Evolutionary conservation across 148 eudicot genomes (phyloP).

Genomic region (Rhododendron kiyosumense): DNA sequence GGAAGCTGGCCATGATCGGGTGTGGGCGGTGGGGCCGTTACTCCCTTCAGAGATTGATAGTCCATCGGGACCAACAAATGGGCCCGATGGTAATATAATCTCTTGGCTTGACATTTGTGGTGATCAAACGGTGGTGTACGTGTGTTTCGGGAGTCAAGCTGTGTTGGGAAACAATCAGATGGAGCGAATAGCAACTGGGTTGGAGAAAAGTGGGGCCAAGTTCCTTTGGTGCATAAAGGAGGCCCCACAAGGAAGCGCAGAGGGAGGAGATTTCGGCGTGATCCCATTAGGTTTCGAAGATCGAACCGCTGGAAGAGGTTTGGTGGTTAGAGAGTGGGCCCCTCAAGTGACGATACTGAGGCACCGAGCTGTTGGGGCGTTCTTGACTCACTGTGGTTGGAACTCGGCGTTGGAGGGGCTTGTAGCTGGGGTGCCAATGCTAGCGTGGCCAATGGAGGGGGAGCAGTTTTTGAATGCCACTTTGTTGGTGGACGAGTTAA

Average conservation of each 20-base stretch:
- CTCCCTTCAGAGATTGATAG: background rate
- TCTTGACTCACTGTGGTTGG: conserved; percentile 11
- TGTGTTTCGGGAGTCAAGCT: conserved; percentile 67
- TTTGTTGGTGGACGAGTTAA: conserved; percentile 47
- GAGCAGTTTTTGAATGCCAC: conserved; percentile 60
- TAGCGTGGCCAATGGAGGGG: conserved; percentile 72
- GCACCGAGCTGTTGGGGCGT: too few relatives aligned
- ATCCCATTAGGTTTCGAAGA: conserved; percentile 31
- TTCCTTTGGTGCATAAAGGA: conserved; percentile 54
- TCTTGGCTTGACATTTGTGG: conserved; percentile 54
- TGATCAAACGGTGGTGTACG: conserved; percentile 48
- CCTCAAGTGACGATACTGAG: conserved; percentile 31
- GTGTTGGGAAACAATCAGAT: conserved; percentile 36
- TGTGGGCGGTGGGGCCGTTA: too few relatives aligned
- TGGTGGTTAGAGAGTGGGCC: conserved; percentile 49
- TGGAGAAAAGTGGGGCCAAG: conserved; percentile 40
- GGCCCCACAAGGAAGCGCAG: background rate
- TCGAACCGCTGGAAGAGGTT: conserved; percentile 32
- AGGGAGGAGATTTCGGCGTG: conserved; percentile 12
- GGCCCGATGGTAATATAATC: background rate
- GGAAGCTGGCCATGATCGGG: conserved; percentile 15
- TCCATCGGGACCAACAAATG: background rate
- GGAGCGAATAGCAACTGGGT: conserved; percentile 43
- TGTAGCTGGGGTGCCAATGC: conserved; percentile 45
- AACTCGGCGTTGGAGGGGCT: conserved; percentile 66